Evolutionary conservation across 352 stramenopile species (phyloP), one percentile per base, ranked within the genome.

Genomic region (Halophytophthora polymorphica): DNA sequence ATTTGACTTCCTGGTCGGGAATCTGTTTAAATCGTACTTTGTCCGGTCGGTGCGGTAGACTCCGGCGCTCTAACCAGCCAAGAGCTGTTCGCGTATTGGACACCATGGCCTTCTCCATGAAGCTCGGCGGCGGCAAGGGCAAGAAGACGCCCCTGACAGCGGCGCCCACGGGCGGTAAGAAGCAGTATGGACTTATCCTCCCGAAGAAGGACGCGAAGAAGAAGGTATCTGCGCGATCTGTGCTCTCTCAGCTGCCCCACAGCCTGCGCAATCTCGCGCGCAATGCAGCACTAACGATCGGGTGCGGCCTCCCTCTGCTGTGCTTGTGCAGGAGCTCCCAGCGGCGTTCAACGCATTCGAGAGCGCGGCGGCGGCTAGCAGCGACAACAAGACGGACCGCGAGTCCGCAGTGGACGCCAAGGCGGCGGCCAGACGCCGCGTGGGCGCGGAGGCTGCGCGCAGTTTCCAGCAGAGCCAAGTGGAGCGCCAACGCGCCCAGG

Each of bases 91-190:
- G n/a, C n/a, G n/a, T n/a, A n/a, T n/a, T 36, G 6, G 33, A n/a
- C 3, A 40, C 23, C 10, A 84, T 86, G 74, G 41, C 63, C 46
- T 88, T 88, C 61, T 86, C 77, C 0, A 83, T 88, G 72, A 85
- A 81, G 63, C 53, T 88, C 19, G 43, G 66, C 15, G 39, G 48
- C 3, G 52, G 35, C 8, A 86, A 85, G 68, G 62, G 59, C 34
- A 64, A 65, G 43, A 69, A 61, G 52, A 67, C 64, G 36, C 35
- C 62, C 23, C 41, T 67, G n/a, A 31, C 8, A 41, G 15, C 59
- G 22, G 31, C 63, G 2, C 46, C 54, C 6, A 36, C 50, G 18
- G 45, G 58, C 0, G 62, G 58, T 17, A 46, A 36, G 7, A 71
- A 63, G 45, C 64, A 82, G 25, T 83, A 83, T 47, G 75, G 75